phyloP scores from a whole-genome alignment of 2,329 filamentous ascomycete species.

The Hypomyces perniciosus region DNA sequence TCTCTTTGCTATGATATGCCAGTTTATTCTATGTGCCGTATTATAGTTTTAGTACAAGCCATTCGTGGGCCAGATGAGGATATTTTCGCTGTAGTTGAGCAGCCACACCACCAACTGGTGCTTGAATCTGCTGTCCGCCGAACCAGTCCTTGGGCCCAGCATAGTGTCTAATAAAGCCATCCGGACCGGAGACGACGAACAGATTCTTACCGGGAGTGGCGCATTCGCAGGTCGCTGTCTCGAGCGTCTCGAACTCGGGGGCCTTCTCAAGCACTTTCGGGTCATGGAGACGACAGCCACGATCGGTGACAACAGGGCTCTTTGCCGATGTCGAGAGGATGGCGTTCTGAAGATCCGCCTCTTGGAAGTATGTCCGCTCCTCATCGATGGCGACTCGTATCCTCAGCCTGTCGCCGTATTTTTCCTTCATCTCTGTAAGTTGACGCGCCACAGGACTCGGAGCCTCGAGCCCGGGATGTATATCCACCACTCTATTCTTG shows the following conservation, averaged over 20 bases:
- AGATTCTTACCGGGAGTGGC: constrained; percentile 49
- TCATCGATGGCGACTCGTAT: constrained; percentile 80
- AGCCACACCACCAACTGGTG: constrained; percentile 63
- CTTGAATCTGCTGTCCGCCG: constrained; percentile 67
- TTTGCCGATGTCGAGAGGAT: constrained; percentile 14
- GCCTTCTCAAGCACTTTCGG: constrained; percentile 23
- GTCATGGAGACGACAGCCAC: constrained; percentile 25
- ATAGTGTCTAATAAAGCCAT: constrained; percentile 78
- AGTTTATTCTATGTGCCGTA: not conserved
- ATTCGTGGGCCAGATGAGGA: constrained; percentile 32
- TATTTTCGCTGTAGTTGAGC: constrained; percentile 49
- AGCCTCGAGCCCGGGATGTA: constrained; percentile 14
- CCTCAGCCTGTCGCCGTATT: constrained; percentile 49
- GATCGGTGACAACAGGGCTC: not conserved
- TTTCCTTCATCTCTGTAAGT: constrained; percentile 55
- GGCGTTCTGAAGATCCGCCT: constrained; percentile 39
- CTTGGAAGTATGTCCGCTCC: constrained; percentile 61
- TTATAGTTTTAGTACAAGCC: constrained; percentile 50
- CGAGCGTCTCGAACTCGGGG: constrained; percentile 26
- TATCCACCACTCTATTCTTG: constrained; percentile 16
- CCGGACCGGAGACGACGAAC: constrained; percentile 82
- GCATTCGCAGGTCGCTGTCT: constrained; percentile 22
- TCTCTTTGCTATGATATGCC: too few species aligned
- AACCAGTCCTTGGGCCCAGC: constrained; percentile 75
- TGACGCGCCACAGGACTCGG: constrained; percentile 52